These are phyloP conservation scores for Ephemerocybe angulata DNA, from an alignment of 768 basidiomycete species.

Conservation along the genomic window DNA sequence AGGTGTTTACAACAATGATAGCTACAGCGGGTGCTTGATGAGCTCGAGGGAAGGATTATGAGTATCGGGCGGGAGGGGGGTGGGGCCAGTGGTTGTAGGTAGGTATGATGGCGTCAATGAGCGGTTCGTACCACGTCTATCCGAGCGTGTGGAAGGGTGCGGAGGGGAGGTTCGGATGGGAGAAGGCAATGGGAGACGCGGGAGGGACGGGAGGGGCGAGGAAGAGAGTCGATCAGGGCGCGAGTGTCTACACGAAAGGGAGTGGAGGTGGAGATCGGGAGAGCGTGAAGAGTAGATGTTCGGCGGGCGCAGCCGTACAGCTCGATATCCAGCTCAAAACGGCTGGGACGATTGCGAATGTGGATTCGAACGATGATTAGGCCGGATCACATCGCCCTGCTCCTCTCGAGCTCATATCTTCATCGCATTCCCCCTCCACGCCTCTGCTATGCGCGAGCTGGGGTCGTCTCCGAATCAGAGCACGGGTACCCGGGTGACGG, in stretches of 20 bases:
- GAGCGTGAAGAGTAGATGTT: no score
- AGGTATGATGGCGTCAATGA: no score
- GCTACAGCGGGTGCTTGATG: slow-evolving; percentile 63
- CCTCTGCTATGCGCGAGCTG: neutral
- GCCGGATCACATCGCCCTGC: no score
- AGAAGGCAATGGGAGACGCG: slow-evolving; percentile 11
- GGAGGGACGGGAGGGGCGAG: slow-evolving; percentile 5
- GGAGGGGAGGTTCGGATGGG: slow-evolving; percentile 9
- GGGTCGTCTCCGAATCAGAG: neutral
- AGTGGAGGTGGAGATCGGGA: slow-evolving; percentile 14
- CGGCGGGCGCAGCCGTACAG: no score
- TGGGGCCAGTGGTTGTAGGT: neutral
- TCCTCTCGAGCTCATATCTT: neutral
- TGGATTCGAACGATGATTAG: no score
- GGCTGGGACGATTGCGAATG: no score
- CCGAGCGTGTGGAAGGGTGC: neutral
- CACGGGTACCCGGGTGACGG: neutral
- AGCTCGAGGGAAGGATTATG: slow-evolving; percentile 25
- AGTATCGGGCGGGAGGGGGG: neutral
- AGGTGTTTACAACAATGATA: slow-evolving; percentile 79
- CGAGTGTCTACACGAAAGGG: slow-evolving; percentile 33
- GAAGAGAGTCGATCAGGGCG: slow-evolving; percentile 29
- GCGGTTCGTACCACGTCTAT: neutral
- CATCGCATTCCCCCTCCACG: neutral
- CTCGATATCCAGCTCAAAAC: no score